phyloP scores from a whole-genome alignment of 768 basidiomycete genomes.

The Leccinum imitatum region DNA sequence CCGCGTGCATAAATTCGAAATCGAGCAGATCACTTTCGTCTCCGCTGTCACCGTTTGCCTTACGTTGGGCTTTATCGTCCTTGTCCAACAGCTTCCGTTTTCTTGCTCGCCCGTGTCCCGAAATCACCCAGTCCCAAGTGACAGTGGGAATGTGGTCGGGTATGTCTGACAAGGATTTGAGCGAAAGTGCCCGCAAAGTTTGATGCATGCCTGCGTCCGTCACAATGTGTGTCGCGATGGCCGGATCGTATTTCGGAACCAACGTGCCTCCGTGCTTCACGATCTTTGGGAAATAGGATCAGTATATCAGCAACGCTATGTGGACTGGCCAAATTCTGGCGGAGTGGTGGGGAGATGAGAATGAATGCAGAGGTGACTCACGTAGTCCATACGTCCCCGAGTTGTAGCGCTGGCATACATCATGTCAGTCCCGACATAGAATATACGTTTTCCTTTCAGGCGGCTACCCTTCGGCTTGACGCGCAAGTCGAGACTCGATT shows the following conservation, averaged over 20 bases:
- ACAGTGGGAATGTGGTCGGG: slow-evolving; percentile 66
- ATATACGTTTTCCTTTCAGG: slow-evolving; percentile 54
- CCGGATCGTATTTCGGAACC: slow-evolving; percentile 55
- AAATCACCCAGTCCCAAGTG: slow-evolving; percentile 60
- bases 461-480: slow-evolving; percentile 30
- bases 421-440: slow-evolving; percentile 61
- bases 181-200: slow-evolving; percentile 42
- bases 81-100: slow-evolving; percentile 8
- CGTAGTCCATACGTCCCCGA: slow-evolving; percentile 57
- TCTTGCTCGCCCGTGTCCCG: slow-evolving; percentile 35
- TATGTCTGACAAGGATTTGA: slow-evolving; percentile 54
- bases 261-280: slow-evolving; percentile 62
- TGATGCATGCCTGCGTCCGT: slow-evolving; percentile 39
- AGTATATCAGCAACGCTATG: slow-evolving; percentile 1
- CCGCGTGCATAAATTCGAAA: slow-evolving; percentile 46
- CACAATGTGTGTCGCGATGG: slow-evolving; percentile 64
- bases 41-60: slow-evolving; percentile 1
- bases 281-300: slow-evolving; percentile 44
- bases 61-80: slow-evolving; percentile 16
- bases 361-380: slow-evolving; percentile 35
- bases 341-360: background rate
- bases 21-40: slow-evolving; percentile 24
- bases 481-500: slow-evolving; percentile 29
- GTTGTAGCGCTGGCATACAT: slow-evolving; percentile 50
- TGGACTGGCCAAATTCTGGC: background rate